phyloP scores from a whole-genome alignment of 2,329 filamentous ascomycete species.

The Blastomyces parvus region DNA sequence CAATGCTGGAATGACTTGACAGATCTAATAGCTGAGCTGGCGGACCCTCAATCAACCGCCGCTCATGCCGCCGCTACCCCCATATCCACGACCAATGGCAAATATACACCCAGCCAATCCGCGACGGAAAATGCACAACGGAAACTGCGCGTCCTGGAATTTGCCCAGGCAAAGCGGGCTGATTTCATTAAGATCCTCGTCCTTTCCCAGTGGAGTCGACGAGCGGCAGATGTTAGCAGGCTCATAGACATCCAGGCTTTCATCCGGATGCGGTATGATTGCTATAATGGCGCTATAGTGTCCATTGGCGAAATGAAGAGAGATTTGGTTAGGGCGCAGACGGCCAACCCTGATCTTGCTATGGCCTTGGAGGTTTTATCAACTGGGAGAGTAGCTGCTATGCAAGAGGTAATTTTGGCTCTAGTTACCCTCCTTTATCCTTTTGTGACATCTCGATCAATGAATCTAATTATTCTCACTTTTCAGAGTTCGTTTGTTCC shows the following conservation, averaged over 20 bases:
- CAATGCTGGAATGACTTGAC: constrained; percentile 70
- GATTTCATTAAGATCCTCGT: constrained; percentile 92
- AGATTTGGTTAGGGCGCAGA: constrained; percentile 59
- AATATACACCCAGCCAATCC: constrained; percentile 23
- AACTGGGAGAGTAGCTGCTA: constrained; percentile 64
- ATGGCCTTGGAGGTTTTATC: constrained; percentile 80
- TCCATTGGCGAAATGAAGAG: constrained; percentile 63
- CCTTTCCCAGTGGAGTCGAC: constrained; percentile 79
- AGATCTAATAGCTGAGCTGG: constrained; percentile 60
- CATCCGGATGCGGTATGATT: constrained; percentile 53
- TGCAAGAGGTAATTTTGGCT: constrained; percentile 56
- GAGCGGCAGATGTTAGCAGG: constrained; percentile 68
- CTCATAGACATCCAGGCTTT: constrained; percentile 79
- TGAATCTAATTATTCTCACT: constrained; percentile 4
- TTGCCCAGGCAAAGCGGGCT: constrained; percentile 67
- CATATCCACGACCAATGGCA: constrained; percentile 20
- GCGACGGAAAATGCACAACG: constrained; percentile 59
- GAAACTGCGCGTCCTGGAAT: constrained; percentile 65
- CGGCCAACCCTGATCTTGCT: constrained; percentile 82
- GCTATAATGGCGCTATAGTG: constrained; percentile 52
- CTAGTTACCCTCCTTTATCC: neutral
- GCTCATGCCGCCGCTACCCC: constrained; percentile 15
- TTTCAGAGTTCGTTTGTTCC: constrained; percentile 64
- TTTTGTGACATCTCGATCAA: neutral
- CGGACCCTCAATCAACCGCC: constrained; percentile 50